Base-by-base conservation (phyloP, 208 protist species). In the Wallacemonas rigidus region DNA sequence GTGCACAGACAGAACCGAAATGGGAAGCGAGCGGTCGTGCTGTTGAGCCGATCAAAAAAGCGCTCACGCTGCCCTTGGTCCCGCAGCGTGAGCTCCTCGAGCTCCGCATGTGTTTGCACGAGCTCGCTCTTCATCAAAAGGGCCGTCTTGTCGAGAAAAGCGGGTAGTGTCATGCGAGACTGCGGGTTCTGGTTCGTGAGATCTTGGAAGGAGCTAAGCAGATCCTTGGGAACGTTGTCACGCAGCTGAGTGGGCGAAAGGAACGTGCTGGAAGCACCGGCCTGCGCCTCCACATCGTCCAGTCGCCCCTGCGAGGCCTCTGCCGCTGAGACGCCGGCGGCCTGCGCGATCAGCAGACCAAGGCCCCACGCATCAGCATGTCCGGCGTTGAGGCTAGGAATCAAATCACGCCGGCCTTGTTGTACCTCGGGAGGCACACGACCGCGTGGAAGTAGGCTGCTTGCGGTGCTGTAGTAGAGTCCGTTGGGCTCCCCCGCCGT, bases 311-410 rank as follows among this genome's bases (percentile, higher is more conserved):
- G 72, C 72, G 75, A 39, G 79, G 64, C 61, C 64, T 71, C 38
- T 35, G 74, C 58, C 41, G 58, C 64, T 5, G 75, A 77, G 12
- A 77, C 54, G 51, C 77, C 83, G 15, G 92, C 63, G 26, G 84
- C 81, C 61, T 95, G 86, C 68, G 88, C 92, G 35, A 96, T 83
- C 3, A 97, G 76, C 47, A 85, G 88, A 3, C 76, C 89, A 26
- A 97, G 4, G 17, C 91, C 91, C 88, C 89, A 97, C 17, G 88
- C 75, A 75, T 97, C 93, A n/a, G 84, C 82, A 39, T 58, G 67
- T 8, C 65, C 64, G 39, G 77, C 62, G 38, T 80, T 63, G 14
- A 65, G 17, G 40, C 40, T 65, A 3, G 60, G 12, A 35, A 65
- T 48, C n/a, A 65, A 35, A 48, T 47, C 44, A 38, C 43, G 64